phyloP scores from a whole-genome alignment of 768 basidiomycete species.

The Fomitopsis pulvina region DNA sequence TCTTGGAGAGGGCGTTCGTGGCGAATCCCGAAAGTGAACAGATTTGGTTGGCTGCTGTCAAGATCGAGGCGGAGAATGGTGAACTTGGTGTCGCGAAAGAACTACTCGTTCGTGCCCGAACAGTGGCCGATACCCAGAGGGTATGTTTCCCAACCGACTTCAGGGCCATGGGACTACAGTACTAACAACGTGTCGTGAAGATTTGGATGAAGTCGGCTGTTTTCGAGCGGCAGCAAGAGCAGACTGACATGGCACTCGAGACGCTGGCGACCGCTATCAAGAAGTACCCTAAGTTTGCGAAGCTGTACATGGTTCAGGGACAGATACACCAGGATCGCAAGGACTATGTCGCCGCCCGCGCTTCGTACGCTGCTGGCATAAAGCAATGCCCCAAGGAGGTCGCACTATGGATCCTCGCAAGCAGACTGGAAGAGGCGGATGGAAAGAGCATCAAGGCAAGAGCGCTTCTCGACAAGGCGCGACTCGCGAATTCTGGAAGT shows the following conservation, averaged over 20 bases:
- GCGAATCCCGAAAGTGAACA: constrained; percentile 96
- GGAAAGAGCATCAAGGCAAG: constrained; percentile 90
- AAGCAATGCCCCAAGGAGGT: constrained; percentile 84
- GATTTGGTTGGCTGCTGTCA: constrained; percentile 97
- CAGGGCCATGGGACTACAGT: constrained; percentile 1
- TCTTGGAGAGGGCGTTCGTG: constrained; percentile 84
- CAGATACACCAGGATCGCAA: constrained; percentile 71
- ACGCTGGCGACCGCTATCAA: constrained; percentile 68
- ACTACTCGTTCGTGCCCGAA: constrained; percentile 81
- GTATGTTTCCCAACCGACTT: constrained; percentile 42
- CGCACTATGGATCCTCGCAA: constrained; percentile 85
- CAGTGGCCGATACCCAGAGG: constrained; percentile 86
- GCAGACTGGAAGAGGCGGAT: constrained; percentile 84
- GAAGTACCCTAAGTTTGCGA: constrained; percentile 86
- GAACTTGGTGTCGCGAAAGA: constrained; percentile 83
- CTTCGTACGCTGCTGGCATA: constrained; percentile 76
- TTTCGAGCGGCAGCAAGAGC: constrained; percentile 87
- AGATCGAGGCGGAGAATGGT: constrained; percentile 93
- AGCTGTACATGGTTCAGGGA: constrained; percentile 96
- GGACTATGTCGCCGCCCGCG: constrained; percentile 63
- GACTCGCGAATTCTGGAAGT: constrained; percentile 77
- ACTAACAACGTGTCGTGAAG: constrained; percentile 30
- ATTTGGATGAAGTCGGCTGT: constrained; percentile 99
- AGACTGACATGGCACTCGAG: constrained; percentile 63
- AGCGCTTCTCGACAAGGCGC: constrained; percentile 83